Conservation (phyloP, 139 green algal species). For the Picochlorum sp. region DNA sequence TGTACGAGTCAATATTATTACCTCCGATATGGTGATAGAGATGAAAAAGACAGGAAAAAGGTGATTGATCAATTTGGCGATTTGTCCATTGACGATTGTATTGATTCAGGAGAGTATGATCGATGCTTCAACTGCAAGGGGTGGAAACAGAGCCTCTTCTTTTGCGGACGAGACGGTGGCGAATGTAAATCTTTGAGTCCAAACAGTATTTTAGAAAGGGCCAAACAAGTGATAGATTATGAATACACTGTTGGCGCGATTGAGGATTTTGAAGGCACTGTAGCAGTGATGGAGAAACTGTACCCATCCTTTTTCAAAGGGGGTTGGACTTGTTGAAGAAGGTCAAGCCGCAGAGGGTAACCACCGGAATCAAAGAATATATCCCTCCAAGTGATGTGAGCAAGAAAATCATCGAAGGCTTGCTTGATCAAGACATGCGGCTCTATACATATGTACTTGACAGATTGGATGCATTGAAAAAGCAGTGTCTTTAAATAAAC, state of each 20-base stretch:
- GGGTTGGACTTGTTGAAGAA: background rate
- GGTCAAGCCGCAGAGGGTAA: conserved; percentile 1
- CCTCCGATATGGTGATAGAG: conserved; percentile 4
- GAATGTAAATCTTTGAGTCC: background rate
- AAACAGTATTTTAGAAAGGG: conserved; percentile 3
- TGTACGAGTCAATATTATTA: conserved; percentile 11
- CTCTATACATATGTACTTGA: conserved; percentile 1
- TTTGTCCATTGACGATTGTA: conserved; percentile 6
- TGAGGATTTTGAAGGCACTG: conserved; percentile 2
- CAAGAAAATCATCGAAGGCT: background rate
- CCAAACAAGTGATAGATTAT: background rate
- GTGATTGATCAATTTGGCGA: conserved; percentile 2
- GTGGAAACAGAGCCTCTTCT: background rate
- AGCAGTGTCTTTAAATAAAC: background rate
- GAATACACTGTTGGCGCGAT: conserved; percentile 7
- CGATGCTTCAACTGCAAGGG: conserved; percentile 13
- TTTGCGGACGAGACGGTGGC: conserved; percentile 10
- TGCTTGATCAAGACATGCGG: conserved; percentile 5
- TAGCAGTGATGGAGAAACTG: background rate
- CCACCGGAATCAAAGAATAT: background rate
- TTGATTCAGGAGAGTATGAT: background rate
- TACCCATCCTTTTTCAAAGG: conserved; percentile 15
- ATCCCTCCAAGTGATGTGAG: conserved; percentile 4
- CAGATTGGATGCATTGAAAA: conserved; percentile 2
- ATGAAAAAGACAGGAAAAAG: background rate